A percentile compares a stretch with the other conserved stretches of the same genome.
phyloP scores from a whole-genome alignment of 176 grass and related monocot genomes.

The barley (Hordeum vulgare) region MorexV3_pseudomolecules_assembly NC_058522.1:19600197-19600696 shows the following conservation, averaged over 20 bases:
- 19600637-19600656: constrained; percentile 56
- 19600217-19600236: neutral
- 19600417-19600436: neutral
- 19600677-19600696: constrained; percentile 75
- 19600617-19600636: constrained; percentile 37
- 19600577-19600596: neutral
- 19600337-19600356: constrained; percentile 25
- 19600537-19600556: constrained; percentile 30
- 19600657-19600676: constrained; percentile 62
- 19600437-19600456: neutral
- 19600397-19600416: constrained; percentile 24
- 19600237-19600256: neutral
- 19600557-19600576: neutral
- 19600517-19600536: neutral
- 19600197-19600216: no score
- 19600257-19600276: neutral
- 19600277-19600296: no score
- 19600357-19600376: neutral
- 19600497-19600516: neutral
- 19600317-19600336: no score
- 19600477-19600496: neutral
- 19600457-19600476: neutral
- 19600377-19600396: neutral
- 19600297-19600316: no score
- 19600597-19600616: constrained; percentile 48